Percentiles rank a stretch among this genome's conserved stretches.
phyloP scores from a whole-genome alignment of 148 eudicot genomes.

The Rheum nobile region DNA sequence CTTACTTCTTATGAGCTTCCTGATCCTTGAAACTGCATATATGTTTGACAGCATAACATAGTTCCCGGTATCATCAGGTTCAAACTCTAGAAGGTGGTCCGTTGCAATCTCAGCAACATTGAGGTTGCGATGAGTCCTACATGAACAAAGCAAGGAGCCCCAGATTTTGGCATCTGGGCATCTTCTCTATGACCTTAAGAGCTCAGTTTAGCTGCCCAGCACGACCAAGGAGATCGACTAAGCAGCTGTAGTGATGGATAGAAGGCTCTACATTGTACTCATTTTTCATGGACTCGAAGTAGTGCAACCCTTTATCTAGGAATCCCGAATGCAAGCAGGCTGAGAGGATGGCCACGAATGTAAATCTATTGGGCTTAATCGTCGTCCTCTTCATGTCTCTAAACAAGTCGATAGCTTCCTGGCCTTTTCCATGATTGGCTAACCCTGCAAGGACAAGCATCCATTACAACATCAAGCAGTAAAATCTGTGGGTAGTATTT shows the following conservation, averaged over 20 bases:
- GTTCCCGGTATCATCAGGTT: too few relatives aligned
- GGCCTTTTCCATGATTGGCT: too few relatives aligned
- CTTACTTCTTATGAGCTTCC: too few relatives aligned
- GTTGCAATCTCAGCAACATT: constrained; percentile 26
- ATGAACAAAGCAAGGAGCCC: constrained; percentile 35
- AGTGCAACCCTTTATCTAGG: constrained; percentile 17
- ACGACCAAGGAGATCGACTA: constrained; percentile 30
- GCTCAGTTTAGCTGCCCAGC: constrained; percentile 22
- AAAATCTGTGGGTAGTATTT: too few relatives aligned
- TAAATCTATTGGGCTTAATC: constrained; percentile 27
- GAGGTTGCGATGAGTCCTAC: constrained; percentile 23
- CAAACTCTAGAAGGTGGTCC: constrained; percentile 24
- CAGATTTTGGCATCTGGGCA: constrained; percentile 33
- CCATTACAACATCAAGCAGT: too few relatives aligned
- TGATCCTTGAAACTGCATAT: too few relatives aligned
- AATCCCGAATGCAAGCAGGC: constrained; percentile 37
- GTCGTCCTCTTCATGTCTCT: too few relatives aligned
- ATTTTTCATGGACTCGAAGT: constrained; percentile 26
- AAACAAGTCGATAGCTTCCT: too few relatives aligned
- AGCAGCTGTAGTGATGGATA: constrained; percentile 29
- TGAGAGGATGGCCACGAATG: constrained; percentile 31
- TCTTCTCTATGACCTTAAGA: constrained; percentile 16
- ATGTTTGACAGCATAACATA: too few relatives aligned
- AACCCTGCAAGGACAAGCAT: too few relatives aligned
- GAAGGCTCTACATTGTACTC: constrained; percentile 26